These are phyloP conservation scores for Wickerhamomyces queroliae DNA, from an alignment of 805 yeast genomes.

Conservation along the genomic window DNA sequence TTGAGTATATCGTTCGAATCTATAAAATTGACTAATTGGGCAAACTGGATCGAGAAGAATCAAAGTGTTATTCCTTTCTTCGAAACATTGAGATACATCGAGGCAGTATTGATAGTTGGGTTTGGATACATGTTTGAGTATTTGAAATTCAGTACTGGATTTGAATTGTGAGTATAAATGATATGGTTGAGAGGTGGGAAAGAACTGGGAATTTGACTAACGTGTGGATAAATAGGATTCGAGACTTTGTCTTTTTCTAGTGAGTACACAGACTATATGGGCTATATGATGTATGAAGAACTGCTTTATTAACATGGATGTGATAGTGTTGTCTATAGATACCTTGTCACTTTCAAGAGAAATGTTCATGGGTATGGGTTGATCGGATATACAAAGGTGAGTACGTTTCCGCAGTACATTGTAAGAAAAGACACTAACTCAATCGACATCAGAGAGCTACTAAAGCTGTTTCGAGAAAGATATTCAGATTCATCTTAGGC, in stretches of 20 bases:
- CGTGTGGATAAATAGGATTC: not conserved
- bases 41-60: not conserved
- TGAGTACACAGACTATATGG: no score
- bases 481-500: slow-evolving; percentile 28
- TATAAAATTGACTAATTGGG: not conserved
- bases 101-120: not conserved
- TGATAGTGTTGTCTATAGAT: slow-evolving; percentile 1
- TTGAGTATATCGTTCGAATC: not conserved
- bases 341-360: slow-evolving; percentile 1
- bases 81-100: not conserved
- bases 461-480: slow-evolving; percentile 13
- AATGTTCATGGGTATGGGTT: slow-evolving; percentile 35
- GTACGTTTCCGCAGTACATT: no score
- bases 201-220: not conserved
- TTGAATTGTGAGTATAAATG: not conserved
- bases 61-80: not conserved
- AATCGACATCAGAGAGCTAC: not conserved
- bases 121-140: not conserved
- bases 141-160: not conserved
- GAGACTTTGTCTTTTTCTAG: not conserved
- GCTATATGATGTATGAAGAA: not conserved
- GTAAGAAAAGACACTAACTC: no score
- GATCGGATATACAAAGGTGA: slow-evolving; percentile 21
- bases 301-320: not conserved
- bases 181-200: not conserved